phyloP scores from a whole-genome alignment of 2,329 filamentous ascomycete genomes.

The Penicillium rolfsii region DNA sequence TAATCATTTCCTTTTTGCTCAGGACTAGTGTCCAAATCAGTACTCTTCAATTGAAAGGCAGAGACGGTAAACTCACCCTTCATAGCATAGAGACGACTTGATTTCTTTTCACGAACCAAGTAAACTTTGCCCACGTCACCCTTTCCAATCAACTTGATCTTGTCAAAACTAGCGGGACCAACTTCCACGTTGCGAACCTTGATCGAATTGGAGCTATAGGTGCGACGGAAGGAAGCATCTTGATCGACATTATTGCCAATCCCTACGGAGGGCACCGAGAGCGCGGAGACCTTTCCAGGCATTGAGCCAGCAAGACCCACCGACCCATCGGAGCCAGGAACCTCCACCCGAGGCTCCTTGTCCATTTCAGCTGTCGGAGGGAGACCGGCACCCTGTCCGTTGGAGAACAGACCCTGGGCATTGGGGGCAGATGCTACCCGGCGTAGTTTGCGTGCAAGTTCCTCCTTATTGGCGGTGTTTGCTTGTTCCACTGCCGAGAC shows the following conservation, averaged over 20 bases:
- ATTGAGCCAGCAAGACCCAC: conserved; percentile 58
- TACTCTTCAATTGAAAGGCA: conserved; percentile 17
- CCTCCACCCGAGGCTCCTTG: conserved; percentile 73
- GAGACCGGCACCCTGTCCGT: conserved; percentile 63
- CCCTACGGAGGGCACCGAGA: conserved; percentile 40
- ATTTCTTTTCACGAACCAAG: conserved; percentile 97
- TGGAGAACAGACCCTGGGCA: conserved; percentile 85
- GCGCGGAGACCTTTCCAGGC: conserved; percentile 32
- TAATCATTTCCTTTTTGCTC: conserved; percentile 99
- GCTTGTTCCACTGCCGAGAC: conserved; percentile 68
- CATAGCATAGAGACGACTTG: conserved; percentile 92
- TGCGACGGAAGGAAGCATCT: conserved; percentile 80
- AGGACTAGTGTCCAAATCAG: conserved; percentile 67
- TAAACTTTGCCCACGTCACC: conserved; percentile 99
- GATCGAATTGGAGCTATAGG: conserved; percentile 98
- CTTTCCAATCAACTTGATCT: conserved; percentile 99
- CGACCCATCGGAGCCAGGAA: conserved; percentile 56
- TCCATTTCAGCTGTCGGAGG: conserved; percentile 84
- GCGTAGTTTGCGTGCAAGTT: conserved; percentile 87
- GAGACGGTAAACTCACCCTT: conserved; percentile 68
- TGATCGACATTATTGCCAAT: conserved; percentile 68
- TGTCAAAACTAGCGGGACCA: conserved; percentile 93
- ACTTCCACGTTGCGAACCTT: conserved; percentile 98
- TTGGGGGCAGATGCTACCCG: conserved; percentile 96
- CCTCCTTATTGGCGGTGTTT: conserved; percentile 83